Base-by-base conservation (phyloP, 2,329 filamentous ascomycete genomes). In the Juglanconis sp. region DNA sequence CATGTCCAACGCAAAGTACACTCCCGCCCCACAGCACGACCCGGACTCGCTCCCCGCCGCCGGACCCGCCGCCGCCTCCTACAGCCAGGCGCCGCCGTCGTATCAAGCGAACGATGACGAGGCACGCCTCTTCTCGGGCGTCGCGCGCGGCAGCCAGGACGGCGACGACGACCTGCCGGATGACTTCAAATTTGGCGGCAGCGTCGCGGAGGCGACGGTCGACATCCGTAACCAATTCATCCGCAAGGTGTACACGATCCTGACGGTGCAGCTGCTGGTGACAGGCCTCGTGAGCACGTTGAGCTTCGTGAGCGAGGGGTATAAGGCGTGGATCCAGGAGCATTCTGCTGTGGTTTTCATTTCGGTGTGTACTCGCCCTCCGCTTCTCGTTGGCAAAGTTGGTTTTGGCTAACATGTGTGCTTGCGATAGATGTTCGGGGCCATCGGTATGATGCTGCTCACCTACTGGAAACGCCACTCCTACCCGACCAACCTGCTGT, bases 171-270 rank as follows among this genome's bases (percentile, higher is more conserved):
- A 97, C 71, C 73, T 98, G 49, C 94, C 94, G 1, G 94, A 98
- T 79, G 94, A 98, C 76, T 98, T 98, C 86, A 98, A 97, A 90
- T 98, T 96, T 72, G 95, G 94, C 68, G 93, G 92, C 64, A 92
- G 89, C 17, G 93, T 98, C 62, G 89, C 93, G 66, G 95, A 98
- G 79, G 94, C 91, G 51, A 96, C 93, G 24, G 82, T 98, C 71
- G 92, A 96, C 70, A 96, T 99, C 72, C 90, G 94, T 68, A 96
- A 97, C 87, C 91, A 95, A 76, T 99, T 97, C 76, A 83, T 96
- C 69, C 89, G 93, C 76, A 98, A 98, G 81, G 95, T 99, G 72
- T 99, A 99, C 79, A 89, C 92, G 61, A 99, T 99, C 76, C 83
- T 99, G 78, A 96, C 95, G n/a, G 87, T 92, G 55, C 95, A 99